Base-by-base conservation (phyloP, 2,329 filamentous ascomycete species). In the Fusarium nurragi region DNA sequence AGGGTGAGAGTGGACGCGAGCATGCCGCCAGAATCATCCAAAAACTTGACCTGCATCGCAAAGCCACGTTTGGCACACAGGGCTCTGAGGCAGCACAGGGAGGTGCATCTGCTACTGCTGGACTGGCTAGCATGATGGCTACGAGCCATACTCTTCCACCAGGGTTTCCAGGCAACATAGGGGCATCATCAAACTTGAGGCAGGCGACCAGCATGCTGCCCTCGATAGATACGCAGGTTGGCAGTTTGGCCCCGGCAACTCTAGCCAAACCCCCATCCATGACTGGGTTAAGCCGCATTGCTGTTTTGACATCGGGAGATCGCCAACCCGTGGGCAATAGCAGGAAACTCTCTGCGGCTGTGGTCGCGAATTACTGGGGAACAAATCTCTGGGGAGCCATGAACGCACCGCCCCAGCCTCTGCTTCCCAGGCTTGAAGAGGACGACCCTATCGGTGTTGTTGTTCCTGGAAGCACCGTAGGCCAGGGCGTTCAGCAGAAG, bases 301-400 rank as follows among this genome's bases (percentile, higher is more conserved):
- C 94, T 21, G 90, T 97, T 22, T 83, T 92, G 23, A 87, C 94
- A 16, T 92, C 90, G 69, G 90, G 89, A 48, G 93, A 97, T 72
- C 86, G 90, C 60, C 87, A 88, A 3, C 82, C 93, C 4, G 77
- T 88, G 18, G 88, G 88, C n/a, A 86, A 82, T 43, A 84, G 84
- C n/a, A 87, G 90, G 38, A 86, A 86, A 21, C 87, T 97, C 77
- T 92, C 94, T 2, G 91, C 91, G 46, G 93, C 92, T 14, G 88
- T 97, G 61, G 87, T 97, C 81, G 94, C 94, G 28, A 98, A 98
- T 74, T 86, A 96, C 54, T 98, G 94, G 94, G 94, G 94, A 46
- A 96, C 89, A 71, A 90, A 88, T 54, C 89, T 93, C 43, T 97
- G 93, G 92, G 77, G 75, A 8, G 61, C 70, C 14, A 63, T 72